Base-by-base conservation (phyloP, 768 basidiomycete species). In the Trichaptum fuscoviolaceum region DNA sequence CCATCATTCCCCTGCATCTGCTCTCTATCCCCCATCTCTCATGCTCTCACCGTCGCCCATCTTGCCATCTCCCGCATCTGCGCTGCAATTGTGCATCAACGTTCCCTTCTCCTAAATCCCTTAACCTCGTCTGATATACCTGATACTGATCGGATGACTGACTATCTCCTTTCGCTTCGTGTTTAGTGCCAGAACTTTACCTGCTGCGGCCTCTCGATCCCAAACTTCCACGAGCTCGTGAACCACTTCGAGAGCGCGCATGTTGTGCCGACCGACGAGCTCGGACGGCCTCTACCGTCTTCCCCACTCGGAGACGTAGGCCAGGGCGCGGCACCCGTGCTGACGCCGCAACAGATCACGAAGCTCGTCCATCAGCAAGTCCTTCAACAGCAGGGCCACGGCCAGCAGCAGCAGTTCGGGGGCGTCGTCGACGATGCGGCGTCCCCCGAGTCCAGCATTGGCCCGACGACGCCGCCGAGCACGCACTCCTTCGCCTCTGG, bases 211-310 rank as follows among this genome's bases (percentile, higher is more conserved):
- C 74, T 78, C 58, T 72, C 75, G 24, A 79, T 84, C 34, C 70
- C 78, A 6, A 81, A 83, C 73, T 75, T 85, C 52, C 85, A 85
- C 69, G 79, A 78, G 52, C 77, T 85, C 23, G 75, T 85, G 64
- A 81, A 82, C 68, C 86, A 85, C 67, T 82, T 83, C 63, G 84
- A 85, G 68, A 78, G 79, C 69, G 69, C 73, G 7, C 80, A 79
- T 65, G 81, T 79, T 59, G 73, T 78, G 57, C 73, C 76, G 23
- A 61, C 75, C 67, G 71, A 69, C 58, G 30, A 59, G 2, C 71
- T 75, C 64, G 78, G 76, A 52, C 77, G 75, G 58, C 76, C 73
- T 78, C 60, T 77, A 77, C 70, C 79, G 75, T 62, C 69, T 67
- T 25, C 69, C 60, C 57, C 64, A 8, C 67, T 66, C 57, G 60